phyloP scores from a whole-genome alignment of 2,329 filamentous ascomycete genomes.

The Ophiocordyceps camponoti-floridani region DNA sequence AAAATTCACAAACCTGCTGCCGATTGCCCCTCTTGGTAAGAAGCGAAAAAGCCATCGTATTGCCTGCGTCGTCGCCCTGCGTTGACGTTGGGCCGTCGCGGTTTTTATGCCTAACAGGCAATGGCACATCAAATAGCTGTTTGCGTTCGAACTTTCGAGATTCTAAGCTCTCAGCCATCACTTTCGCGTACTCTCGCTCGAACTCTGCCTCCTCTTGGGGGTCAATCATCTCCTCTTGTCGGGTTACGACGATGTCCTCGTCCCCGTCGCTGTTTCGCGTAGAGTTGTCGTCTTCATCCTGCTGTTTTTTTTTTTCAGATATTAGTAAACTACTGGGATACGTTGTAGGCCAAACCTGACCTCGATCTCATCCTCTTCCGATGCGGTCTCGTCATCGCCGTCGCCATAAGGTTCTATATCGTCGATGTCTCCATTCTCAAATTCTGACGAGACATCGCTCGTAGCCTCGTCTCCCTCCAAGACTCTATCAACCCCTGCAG shows the following conservation, averaged over 20 bases:
- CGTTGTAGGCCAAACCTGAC: conserved; percentile 13
- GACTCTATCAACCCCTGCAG: conserved; percentile 49
- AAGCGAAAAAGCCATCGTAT: conserved; percentile 90
- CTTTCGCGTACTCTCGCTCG: conserved; percentile 90
- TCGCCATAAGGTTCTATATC: conserved; percentile 45
- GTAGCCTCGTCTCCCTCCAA: conserved; percentile 56
- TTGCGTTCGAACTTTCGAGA: conserved; percentile 93
- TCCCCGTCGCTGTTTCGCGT: conserved; percentile 46
- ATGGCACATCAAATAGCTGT: conserved; percentile 82
- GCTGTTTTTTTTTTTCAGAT: conserved; percentile 2
- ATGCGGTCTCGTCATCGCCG: conserved; percentile 40
- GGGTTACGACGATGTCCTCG: conserved; percentile 85
- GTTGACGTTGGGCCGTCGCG: conserved; percentile 33
- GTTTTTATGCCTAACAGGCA: conserved; percentile 65
- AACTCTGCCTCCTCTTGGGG: conserved; percentile 94
- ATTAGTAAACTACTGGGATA: not conserved
- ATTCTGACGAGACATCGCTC: conserved; percentile 56
- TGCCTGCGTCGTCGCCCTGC: conserved; percentile 8
- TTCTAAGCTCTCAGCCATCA: conserved; percentile 95
- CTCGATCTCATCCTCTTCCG: conserved; percentile 40
- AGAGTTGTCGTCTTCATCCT: conserved; percentile 31
- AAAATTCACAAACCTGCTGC: conserved; percentile 48
- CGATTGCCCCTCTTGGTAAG: conserved; percentile 92
- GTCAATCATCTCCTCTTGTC: conserved; percentile 77
- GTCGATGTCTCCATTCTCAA: conserved; percentile 51